phyloP scores from a whole-genome alignment of 345 rosid species.

The Salix caprea region DNA sequence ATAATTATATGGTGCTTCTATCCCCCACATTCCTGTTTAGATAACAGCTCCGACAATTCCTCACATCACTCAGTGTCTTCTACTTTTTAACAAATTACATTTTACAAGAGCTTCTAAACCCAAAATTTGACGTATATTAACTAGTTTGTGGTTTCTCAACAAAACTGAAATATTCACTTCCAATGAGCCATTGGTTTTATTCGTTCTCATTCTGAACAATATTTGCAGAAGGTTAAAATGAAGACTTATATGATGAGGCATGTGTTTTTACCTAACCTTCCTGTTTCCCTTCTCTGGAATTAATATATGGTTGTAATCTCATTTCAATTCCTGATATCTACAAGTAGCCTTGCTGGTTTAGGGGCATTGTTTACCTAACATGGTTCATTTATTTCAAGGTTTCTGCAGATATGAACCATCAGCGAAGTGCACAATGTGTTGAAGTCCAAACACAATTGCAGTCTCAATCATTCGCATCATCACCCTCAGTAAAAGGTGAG shows the following conservation, averaged over 20 bases:
- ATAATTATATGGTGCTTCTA: not conserved
- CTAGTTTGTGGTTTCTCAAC: too few species aligned
- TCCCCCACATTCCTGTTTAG: not conserved
- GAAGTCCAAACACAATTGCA: slow-evolving; percentile 49
- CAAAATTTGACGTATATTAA: not conserved
- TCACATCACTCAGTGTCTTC: not conserved
- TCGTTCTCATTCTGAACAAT: not conserved
- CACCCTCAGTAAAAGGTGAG: slow-evolving; percentile 49
- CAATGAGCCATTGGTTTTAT: not conserved
- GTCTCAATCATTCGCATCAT: slow-evolving; percentile 42
- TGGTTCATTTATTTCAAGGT: slow-evolving; percentile 58
- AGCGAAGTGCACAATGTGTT: slow-evolving; percentile 45
- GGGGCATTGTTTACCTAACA: slow-evolving; percentile 31
- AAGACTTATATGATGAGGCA: not conserved
- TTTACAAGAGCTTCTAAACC: not conserved
- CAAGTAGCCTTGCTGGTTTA: slow-evolving; percentile 3
- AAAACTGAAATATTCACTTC: not conserved
- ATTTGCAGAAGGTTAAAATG: not conserved
- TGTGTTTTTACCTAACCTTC: not conserved
- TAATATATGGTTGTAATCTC: not conserved
- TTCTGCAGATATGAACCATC: slow-evolving; percentile 60
- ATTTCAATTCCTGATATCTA: slow-evolving; percentile 8
- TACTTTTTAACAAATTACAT: not conserved
- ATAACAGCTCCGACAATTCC: not conserved
- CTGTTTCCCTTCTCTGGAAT: not conserved